These are phyloP conservation scores for Coemansia aciculifera DNA, from an alignment of 192 early-diverging fungal genomes.

Conservation along the genomic window DNA sequence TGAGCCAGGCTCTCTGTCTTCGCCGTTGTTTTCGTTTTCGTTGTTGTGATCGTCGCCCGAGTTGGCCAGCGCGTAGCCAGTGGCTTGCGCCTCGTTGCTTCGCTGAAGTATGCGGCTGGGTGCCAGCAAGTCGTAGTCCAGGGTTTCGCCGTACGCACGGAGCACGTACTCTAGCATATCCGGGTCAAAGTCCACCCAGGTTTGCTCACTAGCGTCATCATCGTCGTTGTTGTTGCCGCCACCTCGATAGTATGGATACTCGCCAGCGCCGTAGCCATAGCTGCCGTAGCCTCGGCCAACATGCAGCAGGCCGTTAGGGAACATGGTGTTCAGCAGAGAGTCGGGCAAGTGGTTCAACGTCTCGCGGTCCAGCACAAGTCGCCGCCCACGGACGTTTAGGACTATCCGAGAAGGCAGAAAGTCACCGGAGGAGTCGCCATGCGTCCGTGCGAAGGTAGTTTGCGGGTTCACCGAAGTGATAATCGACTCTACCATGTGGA, in stretches of 20 bases:
- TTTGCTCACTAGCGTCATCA: constrained; percentile 27
- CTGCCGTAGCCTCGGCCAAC: constrained; percentile 29
- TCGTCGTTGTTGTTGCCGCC: constrained; percentile 1
- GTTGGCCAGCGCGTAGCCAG: constrained; percentile 5
- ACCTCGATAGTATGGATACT: constrained; percentile 32
- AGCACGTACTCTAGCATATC: constrained; percentile 56
- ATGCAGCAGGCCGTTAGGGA: constrained; percentile 43
- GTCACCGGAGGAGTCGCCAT: constrained; percentile 43
- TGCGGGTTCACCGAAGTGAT: constrained; percentile 49
- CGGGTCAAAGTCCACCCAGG: constrained; percentile 58
- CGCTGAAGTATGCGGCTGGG: constrained; percentile 10
- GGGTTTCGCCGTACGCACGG: constrained; percentile 36
- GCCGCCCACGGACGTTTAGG: constrained; percentile 51
- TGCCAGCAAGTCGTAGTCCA: constrained; percentile 34
- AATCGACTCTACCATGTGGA: constrained; percentile 34
- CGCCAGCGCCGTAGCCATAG: constrained; percentile 24
- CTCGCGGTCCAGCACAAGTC: constrained; percentile 54
- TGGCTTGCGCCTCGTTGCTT: constrained; percentile 5
- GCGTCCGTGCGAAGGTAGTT: constrained; percentile 58
- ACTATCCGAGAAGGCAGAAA: constrained; percentile 37
- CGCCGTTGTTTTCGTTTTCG: constrained; percentile 3
- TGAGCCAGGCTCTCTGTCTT: background rate
- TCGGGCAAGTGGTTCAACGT: constrained; percentile 54
- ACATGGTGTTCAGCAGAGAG: constrained; percentile 54
- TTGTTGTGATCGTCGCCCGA: constrained; percentile 13